Conservation (phyloP, 768 basidiomycete genomes). For the Mycena alexandri region DNA sequence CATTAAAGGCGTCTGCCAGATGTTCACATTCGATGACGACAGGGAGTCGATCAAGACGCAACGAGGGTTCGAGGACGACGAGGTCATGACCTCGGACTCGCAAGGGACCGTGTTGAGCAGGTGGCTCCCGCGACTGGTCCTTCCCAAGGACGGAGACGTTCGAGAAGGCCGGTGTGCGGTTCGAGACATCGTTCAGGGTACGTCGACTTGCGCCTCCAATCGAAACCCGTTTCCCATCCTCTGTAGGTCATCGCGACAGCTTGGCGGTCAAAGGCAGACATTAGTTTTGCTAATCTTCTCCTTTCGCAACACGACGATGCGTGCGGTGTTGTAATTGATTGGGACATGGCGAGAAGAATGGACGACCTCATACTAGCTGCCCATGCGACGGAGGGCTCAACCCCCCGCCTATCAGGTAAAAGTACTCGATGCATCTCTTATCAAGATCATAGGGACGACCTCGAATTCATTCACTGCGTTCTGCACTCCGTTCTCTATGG, state of each 20-base stretch:
- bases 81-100: no score
- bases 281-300: constrained; percentile 44
- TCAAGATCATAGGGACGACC: constrained; percentile 26
- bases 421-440: neutral
- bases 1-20: constrained; percentile 38
- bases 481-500: constrained; percentile 12
- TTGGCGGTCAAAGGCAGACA: constrained; percentile 37
- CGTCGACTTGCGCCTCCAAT: neutral
- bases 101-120: no score
- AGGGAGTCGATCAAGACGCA: constrained; percentile 8
- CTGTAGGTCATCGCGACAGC: constrained; percentile 35
- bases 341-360: constrained; percentile 19
- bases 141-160: no score
- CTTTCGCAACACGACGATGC: constrained; percentile 1
- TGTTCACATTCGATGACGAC: constrained; percentile 29
- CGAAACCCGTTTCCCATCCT: neutral
- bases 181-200: constrained; percentile 38
- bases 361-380: neutral
- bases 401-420: constrained; percentile 22
- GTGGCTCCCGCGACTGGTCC: no score
- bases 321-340: constrained; percentile 16
- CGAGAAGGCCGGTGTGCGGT: constrained; percentile 22
- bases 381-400: neutral
- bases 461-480: constrained; percentile 24
- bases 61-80: constrained; percentile 10